A percentile compares a stretch with the other conserved stretches of the same genome.
These are phyloP conservation scores for Cymbidium sinense DNA, from an alignment of 106 monocot species.

Conservation along the genomic window DNA sequence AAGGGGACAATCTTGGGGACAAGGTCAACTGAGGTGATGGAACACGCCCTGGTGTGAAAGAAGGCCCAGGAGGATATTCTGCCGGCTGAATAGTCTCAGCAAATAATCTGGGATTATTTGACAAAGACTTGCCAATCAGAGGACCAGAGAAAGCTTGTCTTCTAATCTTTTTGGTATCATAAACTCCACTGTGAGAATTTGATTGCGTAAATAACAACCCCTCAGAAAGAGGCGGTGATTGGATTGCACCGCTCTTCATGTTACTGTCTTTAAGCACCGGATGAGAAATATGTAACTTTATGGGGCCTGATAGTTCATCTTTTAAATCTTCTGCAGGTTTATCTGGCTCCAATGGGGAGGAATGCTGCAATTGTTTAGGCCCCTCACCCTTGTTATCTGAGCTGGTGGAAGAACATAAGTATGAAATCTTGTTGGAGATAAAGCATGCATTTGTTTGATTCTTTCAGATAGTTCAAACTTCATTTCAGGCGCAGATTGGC, in stretches of 20 bases:
- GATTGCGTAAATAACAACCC: slow-evolving; percentile 19
- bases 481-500: slow-evolving; percentile 68
- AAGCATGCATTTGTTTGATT: slow-evolving; percentile 36
- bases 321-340: slow-evolving; percentile 22
- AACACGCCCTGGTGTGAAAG: slow-evolving; percentile 3
- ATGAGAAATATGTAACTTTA: slow-evolving; percentile 22
- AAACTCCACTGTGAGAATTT: slow-evolving; percentile 13
- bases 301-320: slow-evolving; percentile 24
- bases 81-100: slow-evolving; percentile 14
- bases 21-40: slow-evolving; percentile 13
- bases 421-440: slow-evolving; percentile 54
- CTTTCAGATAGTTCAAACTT: slow-evolving; percentile 50
- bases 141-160: slow-evolving; percentile 64
- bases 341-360: slow-evolving; percentile 48
- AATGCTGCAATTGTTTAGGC: slow-evolving; percentile 41
- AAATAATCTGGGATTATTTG: slow-evolving; percentile 26
- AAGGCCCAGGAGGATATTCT: slow-evolving; percentile 3
- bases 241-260: slow-evolving; percentile 28
- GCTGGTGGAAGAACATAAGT: slow-evolving; percentile 58
- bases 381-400: slow-evolving; percentile 14
- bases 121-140: slow-evolving; percentile 32
- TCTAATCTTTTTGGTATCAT: slow-evolving; percentile 50
- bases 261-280: slow-evolving; percentile 47
- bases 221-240: slow-evolving; percentile 24
- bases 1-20: slow-evolving; percentile 25